Conservation (phyloP, 805 yeast species). For the Candida golubevii region DNA sequence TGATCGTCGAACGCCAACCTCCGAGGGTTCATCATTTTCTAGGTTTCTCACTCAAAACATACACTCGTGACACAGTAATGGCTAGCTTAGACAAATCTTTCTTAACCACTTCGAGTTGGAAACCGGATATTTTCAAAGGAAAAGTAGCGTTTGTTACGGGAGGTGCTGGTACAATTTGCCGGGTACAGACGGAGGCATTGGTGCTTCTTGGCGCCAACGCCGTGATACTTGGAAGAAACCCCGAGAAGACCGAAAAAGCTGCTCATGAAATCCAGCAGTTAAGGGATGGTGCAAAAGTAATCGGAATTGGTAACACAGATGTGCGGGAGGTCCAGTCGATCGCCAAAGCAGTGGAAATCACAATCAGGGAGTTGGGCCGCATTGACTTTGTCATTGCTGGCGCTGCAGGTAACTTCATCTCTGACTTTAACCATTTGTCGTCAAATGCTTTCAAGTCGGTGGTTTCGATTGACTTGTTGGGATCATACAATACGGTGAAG, state of each 20-base stretch:
- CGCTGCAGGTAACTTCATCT: conserved; percentile 90
- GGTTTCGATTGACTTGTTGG: conserved; percentile 79
- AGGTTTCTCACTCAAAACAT: too few relatives aligned
- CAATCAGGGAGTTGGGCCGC: conserved; percentile 67
- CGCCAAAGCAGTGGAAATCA: conserved; percentile 55
- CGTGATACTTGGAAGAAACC: conserved; percentile 77
- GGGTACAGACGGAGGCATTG: conserved; percentile 84
- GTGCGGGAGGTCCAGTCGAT: conserved; percentile 68
- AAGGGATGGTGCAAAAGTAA: conserved; percentile 58
- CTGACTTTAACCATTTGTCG: conserved; percentile 74
- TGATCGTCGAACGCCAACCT: too few relatives aligned
- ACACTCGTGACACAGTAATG: conserved; percentile 11
- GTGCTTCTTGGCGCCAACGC: conserved; percentile 83
- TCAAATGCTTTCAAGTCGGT: conserved; percentile 88
- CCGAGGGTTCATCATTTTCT: too few relatives aligned
- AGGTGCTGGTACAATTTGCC: conserved; percentile 94
- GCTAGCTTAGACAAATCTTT: conserved; percentile 31
- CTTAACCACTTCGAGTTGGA: conserved; percentile 33
- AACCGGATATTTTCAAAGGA: conserved; percentile 68
- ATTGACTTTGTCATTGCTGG: conserved; percentile 90
- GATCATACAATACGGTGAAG: conserved; percentile 85
- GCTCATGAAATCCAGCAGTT: conserved; percentile 61
- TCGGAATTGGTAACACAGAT: conserved; percentile 71
- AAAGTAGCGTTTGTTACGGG: conserved; percentile 92
- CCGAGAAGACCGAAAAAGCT: conserved; percentile 57